Base-by-base conservation (phyloP, 2,329 filamentous ascomycete genomes). In the Fusarium sp. region DNA sequence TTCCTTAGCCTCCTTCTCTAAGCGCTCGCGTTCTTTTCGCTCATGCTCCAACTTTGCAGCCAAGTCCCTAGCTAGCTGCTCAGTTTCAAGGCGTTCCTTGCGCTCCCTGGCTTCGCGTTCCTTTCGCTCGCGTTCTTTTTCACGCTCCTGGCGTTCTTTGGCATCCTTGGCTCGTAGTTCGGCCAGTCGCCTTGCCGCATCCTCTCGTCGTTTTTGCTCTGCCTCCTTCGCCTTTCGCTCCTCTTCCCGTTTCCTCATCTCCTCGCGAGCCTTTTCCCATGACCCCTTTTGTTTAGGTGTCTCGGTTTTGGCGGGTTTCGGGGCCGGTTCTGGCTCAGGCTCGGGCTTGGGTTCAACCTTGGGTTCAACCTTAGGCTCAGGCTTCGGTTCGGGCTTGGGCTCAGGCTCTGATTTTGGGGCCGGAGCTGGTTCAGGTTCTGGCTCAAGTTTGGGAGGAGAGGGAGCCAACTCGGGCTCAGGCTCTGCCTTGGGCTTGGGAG, bases 191-290 rank as follows among this genome's bases (percentile, higher is more conserved):
- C 84, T 87, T 38, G 87, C 84, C 4, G 87, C 83, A n/a, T 90
- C 89, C 37, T 90, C 89, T 45, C 86, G 87, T 71, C 87, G 85
- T 73, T 89, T 89, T 71, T 89, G 87, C 71, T 93, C 91, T 4
- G 89, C 90, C 72, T 91, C 89, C 71, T 86, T 88, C 3, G 84
- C 84, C 77, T 87, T 91, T 13, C 90, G 89, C 72, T 93, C 90
- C 73, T 92, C 91, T 74, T 92, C 91, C 64, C 88, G 87, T 67
- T 85, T 88, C 50, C 89, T 85, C 22, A 89, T 92, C 74, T 93
- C 91, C 77, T 93, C 92, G 63, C 91, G 86, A 5, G 91, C 92
- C 79, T 90, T 92, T 75, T 93, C 91, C 92, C 92, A 93, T 0
- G 89, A 85, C 10, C 85, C 84, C 77, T 87, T 88, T 1, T 84